Evolutionary conservation across 192 early-diverging fungal genomes (phyloP), one percentile per base, ranked within the genome.

Genomic region (Mortierella hygrophila): DNA sequence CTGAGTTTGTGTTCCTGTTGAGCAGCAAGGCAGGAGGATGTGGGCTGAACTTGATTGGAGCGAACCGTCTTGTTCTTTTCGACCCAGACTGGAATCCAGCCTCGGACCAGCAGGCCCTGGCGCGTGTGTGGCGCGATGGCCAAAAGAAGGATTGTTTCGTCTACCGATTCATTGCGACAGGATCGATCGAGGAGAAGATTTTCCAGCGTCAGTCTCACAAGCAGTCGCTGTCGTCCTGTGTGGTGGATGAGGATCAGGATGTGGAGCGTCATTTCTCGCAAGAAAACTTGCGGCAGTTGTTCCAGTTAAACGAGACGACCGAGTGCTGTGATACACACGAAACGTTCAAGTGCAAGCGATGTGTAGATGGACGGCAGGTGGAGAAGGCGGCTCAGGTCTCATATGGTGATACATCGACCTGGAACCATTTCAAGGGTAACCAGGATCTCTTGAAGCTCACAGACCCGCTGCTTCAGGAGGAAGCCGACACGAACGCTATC

Each of bases 1-100:
- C 87, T 35, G 95, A 98, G 57, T 99, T 99, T 91, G 93, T 99
- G 2, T 99, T 99, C 78, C 88, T 99, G 70, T 85, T 99, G 1
- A 97, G 96, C 80, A 98, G 97, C 83, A 99, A 99, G 88, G 98
- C 99, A 2, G 99, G 99, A 77, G 99, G 99, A 44, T 99, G 99
- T 88, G 99, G 99, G 1, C 91, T 99, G 68, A 99, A 99, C 78
- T 89, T 99, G 89, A 97, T 99, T 75, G 99, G 99, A 4, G 99
- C 99, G 26, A 99, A 99, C 86, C 91, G 99, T 18, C 92, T 99
- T 42, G 93, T 99, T 3, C 91, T 99, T 2, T 99, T 99, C 88
- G 99, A 97, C 85, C 95, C 95, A 68, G 96, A 97, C 83, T 98
- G 96, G 96, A 99, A 99, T 83, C 99, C 99, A 1, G 99, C 99